Base-by-base conservation (phyloP, 345 rosid genomes). In the Hibiscus mutabilis region DNA sequence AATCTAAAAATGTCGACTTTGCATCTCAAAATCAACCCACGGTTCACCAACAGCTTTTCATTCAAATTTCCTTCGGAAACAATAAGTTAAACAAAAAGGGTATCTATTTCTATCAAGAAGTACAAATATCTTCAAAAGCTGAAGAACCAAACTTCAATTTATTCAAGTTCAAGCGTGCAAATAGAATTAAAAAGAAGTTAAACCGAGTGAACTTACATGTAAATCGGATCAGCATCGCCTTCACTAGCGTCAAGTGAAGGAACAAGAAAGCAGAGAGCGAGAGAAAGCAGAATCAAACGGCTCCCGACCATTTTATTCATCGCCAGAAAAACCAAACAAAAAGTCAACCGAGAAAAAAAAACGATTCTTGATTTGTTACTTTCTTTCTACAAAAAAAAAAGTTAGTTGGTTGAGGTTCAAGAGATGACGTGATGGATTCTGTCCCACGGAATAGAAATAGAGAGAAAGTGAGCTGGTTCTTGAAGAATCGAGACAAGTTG, bases 141-240 rank as follows among this genome's bases (percentile, higher is more conserved):
- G 16, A 25, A 53, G 57, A 60, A 16, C 65, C 21, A 47, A 53
- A 40, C 46, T 22, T 27, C 21, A 51, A 58, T 42, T 0, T 42
- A 22, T 0, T 27, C 8, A 18, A 6, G 35, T 16, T 61, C 29
- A 56, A 19, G 72, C 33, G 55, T 69, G 77, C 73, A 37, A 19
- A 66, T 64, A 7, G 35, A 59, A 70, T n/a, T 22, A 6, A 22
- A 56, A 35, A 9, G 0, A 74, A 71, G 11, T 14, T 58, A 4
- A 72, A 47, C 63, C 61, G 31, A 51, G 35, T 4, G 59, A 51
- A 29, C 72, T 80, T 69, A 93, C 98, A 71, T 85, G 91, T 85
- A 94, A 84, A 82, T 75, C 81, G 91, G 95, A 91, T 94, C 96
- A 75, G 89, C 77, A 74, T 94, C 98, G 63, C 98, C 98, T 15